Percentiles rank a stretch among this genome's conserved stretches.
These are phyloP conservation scores for Coniochaeta sp. DNA, from an alignment of 2,329 filamentous ascomycete genomes.

Conservation along the genomic window DNA sequence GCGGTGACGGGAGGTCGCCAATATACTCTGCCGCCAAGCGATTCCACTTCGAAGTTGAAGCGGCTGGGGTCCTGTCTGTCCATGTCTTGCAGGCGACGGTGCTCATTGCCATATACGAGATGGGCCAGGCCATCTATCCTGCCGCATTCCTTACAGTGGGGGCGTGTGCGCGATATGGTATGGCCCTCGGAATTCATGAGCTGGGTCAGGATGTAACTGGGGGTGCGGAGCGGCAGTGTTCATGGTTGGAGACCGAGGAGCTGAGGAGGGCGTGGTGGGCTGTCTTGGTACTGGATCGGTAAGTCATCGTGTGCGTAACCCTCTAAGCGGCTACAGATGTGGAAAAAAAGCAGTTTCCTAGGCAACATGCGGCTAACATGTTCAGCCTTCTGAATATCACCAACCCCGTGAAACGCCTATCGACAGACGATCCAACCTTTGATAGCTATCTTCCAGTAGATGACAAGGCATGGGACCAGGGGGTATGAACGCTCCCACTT, in stretches of 20 bases:
- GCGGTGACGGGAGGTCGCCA: neutral
- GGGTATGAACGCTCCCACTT: slow-evolving; percentile 4
- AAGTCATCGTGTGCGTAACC: neutral
- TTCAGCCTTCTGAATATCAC: neutral
- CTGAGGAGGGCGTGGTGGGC: slow-evolving; percentile 6
- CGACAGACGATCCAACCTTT: slow-evolving; percentile 4
- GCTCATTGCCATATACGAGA: slow-evolving; percentile 24
- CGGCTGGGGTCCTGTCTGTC: slow-evolving; percentile 16
- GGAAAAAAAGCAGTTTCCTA: neutral
- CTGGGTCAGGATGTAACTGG: neutral
- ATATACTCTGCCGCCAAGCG: slow-evolving; percentile 20
- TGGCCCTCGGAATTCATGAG: slow-evolving; percentile 2
- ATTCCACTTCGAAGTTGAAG: slow-evolving; percentile 18
- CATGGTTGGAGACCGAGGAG: slow-evolving; percentile 4
- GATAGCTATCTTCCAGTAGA: slow-evolving; percentile 6
- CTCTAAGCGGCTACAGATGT: neutral
- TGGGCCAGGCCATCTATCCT: slow-evolving; percentile 27
- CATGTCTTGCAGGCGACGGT: slow-evolving; percentile 21
- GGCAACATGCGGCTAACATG: neutral
- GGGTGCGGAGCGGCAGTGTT: neutral
- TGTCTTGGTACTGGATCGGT: slow-evolving; percentile 5
- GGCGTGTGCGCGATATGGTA: slow-evolving; percentile 2
- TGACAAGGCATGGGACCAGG: slow-evolving; percentile 8
- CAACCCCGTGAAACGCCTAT: neutral
- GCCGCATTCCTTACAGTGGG: slow-evolving; percentile 22